These are phyloP conservation scores for Tylopilus sp. DNA, from an alignment of 768 basidiomycete species.

Conservation along the genomic window DNA sequence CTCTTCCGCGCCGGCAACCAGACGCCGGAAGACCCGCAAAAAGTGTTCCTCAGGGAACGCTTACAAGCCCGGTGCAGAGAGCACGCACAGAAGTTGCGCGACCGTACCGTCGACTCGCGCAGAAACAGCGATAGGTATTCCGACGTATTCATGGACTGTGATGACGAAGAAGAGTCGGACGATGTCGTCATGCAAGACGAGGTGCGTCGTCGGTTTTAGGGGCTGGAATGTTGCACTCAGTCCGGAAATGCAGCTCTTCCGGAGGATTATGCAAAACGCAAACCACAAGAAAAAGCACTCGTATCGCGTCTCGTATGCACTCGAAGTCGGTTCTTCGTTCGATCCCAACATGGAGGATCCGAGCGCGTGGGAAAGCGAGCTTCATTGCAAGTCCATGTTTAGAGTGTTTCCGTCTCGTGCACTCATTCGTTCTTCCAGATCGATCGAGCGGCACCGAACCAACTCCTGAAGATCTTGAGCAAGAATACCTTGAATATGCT, in stretches of 20 bases:
- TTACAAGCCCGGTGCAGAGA: constrained; percentile 62
- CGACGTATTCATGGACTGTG: constrained; percentile 47
- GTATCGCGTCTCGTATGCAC: constrained; percentile 61
- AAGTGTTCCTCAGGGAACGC: constrained; percentile 53
- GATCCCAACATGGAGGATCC: constrained; percentile 71
- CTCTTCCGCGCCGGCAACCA: constrained; percentile 15
- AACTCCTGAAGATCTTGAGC: constrained; percentile 47
- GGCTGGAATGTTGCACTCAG: too few relatives aligned
- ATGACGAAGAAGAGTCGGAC: constrained; percentile 56
- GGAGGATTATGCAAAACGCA: constrained; percentile 58
- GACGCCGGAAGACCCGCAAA: constrained; percentile 45
- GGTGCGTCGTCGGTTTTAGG: constrained; percentile 28
- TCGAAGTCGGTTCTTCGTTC: constrained; percentile 72
- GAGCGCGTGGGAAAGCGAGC: constrained; percentile 55
- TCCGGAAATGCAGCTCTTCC: constrained; percentile 57
- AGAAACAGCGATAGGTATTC: constrained; percentile 48
- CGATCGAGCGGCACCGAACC: constrained; percentile 15
- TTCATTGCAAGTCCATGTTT: constrained; percentile 40
- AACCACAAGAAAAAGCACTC: constrained; percentile 47
- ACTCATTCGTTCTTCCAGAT: constrained; percentile 6
- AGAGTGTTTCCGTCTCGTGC: not conserved
- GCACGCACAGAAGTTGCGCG: constrained; percentile 54
- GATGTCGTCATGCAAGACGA: constrained; percentile 61
- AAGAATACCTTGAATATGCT: constrained; percentile 58
- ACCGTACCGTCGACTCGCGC: constrained; percentile 40